Percentiles rank a stretch among this genome's conserved stretches.
Evolutionary conservation across 169 alveolate genomes (phyloP).

Genomic region (Cryptosporidium viatorum): DNA sequence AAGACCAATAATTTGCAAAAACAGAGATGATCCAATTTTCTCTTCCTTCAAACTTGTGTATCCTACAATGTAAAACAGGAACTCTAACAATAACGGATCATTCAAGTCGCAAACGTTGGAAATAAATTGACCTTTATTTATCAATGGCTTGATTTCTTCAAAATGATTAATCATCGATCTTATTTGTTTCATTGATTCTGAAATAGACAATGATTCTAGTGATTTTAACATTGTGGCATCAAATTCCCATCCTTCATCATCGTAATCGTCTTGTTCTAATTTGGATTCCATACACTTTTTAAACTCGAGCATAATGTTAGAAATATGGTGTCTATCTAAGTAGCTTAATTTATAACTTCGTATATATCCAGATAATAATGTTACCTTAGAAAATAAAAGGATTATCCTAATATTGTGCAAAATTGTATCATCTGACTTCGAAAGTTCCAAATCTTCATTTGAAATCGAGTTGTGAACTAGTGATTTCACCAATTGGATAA

Average conservation of each 20-base stretch:
- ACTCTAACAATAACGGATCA: slow-evolving; percentile 53
- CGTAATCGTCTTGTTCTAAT: neutral
- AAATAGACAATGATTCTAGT: slow-evolving; percentile 35
- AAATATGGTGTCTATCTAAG: slow-evolving; percentile 38
- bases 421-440: slow-evolving; percentile 18
- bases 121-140: no score
- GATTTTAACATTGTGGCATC: slow-evolving; percentile 11
- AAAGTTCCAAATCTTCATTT: slow-evolving; percentile 28
- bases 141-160: neutral
- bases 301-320: slow-evolving; percentile 19
- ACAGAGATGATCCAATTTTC: neutral
- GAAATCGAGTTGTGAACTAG: slow-evolving; percentile 41
- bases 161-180: slow-evolving; percentile 1
- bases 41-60: slow-evolving; percentile 8
- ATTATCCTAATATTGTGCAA: slow-evolving; percentile 48
- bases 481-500: slow-evolving; percentile 1
- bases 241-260: slow-evolving; percentile 30
- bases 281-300: neutral
- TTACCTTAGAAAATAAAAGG: slow-evolving; percentile 20
- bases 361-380: slow-evolving; percentile 36
- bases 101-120: slow-evolving; percentile 28
- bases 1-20: slow-evolving; percentile 22
- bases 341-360: slow-evolving; percentile 7
- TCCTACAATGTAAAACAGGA: slow-evolving; percentile 44
- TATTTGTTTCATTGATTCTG: slow-evolving; percentile 47